Base-by-base conservation (phyloP, 2,329 filamentous ascomycete genomes). In the Sarocladium strictum region DNA sequence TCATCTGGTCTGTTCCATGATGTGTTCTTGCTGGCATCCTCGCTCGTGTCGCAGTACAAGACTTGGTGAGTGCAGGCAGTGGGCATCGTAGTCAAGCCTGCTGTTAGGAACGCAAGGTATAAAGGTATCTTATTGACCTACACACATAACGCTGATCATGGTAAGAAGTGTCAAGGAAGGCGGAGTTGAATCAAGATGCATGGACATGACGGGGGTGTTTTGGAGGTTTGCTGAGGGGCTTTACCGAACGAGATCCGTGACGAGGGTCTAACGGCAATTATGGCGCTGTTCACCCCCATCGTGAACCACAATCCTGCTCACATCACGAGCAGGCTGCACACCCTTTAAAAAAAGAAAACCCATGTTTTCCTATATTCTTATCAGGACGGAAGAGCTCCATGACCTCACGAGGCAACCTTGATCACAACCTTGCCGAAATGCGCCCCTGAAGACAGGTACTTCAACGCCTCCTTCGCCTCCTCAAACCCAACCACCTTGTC, bases 361-460 rank as follows among this genome's bases (percentile, higher is more conserved):
- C n/a, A n/a, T n/a, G n/a, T n/a, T n/a, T n/a, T n/a, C n/a, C n/a
- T n/a, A n/a, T n/a, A n/a, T n/a, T n/a, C n/a, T n/a, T n/a, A n/a
- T n/a, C n/a, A n/a, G n/a, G n/a, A n/a, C n/a, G n/a, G n/a, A n/a
- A n/a, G n/a, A n/a, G n/a, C n/a, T n/a, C n/a, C n/a, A n/a, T n/a
- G n/a, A n/a, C n/a, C n/a, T n/a, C n/a, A n/a, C n/a, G n/a, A 62
- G 10, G 61, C 64, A 14, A 74, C 69, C 59, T 64, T 75, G 54
- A 84, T 69, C 9, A 78, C 72, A 27, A 84, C 71, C 67, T 84
- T 84, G 23, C 81, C 80, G 63, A 84, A 80, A 60, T 83, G 79
- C 58, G 72, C 74, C 33, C 79, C 76, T 37, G 69, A 72, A 60
- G 66, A 75, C 64, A 83, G 67, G 60, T 80, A 80, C 58, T 75